These are phyloP conservation scores for Tricholoma sp. DNA, from an alignment of 768 basidiomycete genomes.

Conservation along the genomic window DNA sequence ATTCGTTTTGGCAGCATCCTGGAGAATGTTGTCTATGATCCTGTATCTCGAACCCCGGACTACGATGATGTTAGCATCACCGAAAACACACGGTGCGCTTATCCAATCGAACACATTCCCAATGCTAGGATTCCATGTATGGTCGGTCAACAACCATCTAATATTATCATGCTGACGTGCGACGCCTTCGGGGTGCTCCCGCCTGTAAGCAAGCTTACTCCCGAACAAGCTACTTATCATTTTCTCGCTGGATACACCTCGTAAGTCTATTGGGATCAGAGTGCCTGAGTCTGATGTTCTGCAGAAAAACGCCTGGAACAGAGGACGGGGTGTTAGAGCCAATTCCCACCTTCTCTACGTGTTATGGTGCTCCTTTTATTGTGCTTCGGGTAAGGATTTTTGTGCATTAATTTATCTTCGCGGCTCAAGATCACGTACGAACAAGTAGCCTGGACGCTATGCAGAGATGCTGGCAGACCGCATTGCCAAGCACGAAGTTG, in stretches of 20 bases:
- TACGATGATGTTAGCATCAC: conserved; percentile 97
- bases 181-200: conserved; percentile 98
- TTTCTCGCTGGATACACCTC: conserved; percentile 97
- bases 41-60: conserved; percentile 74
- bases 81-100: conserved; percentile 99
- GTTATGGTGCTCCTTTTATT: conserved; percentile 99
- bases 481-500: conserved; percentile 83
- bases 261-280: conserved; percentile 33
- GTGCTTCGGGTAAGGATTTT: conserved; percentile 74
- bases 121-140: conserved; percentile 93
- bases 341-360: conserved; percentile 98
- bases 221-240: conserved; percentile 96
- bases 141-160: conserved; percentile 83
- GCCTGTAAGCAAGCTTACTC: conserved; percentile 87
- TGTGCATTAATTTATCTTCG: neutral
- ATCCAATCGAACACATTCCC: conserved; percentile 96
- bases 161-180: conserved; percentile 96
- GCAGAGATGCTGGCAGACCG: conserved; percentile 95
- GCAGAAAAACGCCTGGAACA: conserved; percentile 94
- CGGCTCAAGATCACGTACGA: neutral
- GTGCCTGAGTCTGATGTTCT: conserved; percentile 9
- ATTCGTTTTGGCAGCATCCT: conserved; percentile 95
- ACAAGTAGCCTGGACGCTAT: conserved; percentile 78
- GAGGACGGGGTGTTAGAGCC: conserved; percentile 98
- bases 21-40: conserved; percentile 98